Evolutionary conservation across 805 yeast genomes (phyloP), one percentile per base, ranked within the genome.

Genomic region (Candida mattraensis): DNA sequence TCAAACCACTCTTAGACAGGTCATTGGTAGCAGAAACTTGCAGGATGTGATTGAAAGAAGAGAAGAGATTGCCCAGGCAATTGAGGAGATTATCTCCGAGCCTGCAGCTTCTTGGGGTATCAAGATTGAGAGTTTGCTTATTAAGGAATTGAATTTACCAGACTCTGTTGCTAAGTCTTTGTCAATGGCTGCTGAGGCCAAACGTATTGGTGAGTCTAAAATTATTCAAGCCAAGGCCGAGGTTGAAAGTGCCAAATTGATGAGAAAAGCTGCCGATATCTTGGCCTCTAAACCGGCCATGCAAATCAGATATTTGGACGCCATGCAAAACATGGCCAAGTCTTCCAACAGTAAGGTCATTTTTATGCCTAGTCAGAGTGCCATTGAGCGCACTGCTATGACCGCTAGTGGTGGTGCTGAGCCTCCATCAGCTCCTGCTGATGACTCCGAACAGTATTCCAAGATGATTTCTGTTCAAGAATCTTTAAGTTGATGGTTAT

Each of bases 211-310:
- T 64, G 88, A 81, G 58, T 73, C 81, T 52, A 81, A 81, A 69
- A 80, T 81, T 53, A 81, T 81, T 53, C 76, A 79, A 43, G 87
- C 87, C 22, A 75, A 72, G 57, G 86, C 87, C 13, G 88, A 81
- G 63, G 87, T 80, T 34, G 88, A 81, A 59, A 67, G 78, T 53
- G 86, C 87, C 34, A 80, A 80, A 58, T 70, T 80, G 47, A 80
- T 81, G 87, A 73, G 88, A 64, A 78, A 79, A 59, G 87, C 87
- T 18, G 86, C 87, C 35, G 87, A 81, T 58, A 79, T 81, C 40
- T 70, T 81, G 52, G 82, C 83, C 29, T 77, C 84, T 24, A 79
- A 80, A 47, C 77, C 87, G 10, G 88, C 87, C 18, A 79, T 81
- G 84, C 87, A 81, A 64, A 81, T 81, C 56, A 66, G 88, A 59